Conservation (phyloP, 2,329 filamentous ascomycete species). For the Clarireedia paspali region DNA sequence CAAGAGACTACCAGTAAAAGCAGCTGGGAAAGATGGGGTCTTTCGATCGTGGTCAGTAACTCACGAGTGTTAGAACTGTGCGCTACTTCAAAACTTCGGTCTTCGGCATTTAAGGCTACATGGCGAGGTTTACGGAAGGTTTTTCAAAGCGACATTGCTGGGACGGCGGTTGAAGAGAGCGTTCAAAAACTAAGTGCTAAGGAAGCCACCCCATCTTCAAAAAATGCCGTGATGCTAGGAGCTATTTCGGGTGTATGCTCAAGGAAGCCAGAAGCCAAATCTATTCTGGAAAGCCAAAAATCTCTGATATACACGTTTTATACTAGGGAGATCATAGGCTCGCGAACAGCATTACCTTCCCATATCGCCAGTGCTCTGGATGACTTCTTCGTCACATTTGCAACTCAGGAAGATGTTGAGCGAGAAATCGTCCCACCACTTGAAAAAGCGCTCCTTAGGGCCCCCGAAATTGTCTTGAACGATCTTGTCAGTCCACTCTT, state of each 20-base stretch:
- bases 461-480: conserved; percentile 81
- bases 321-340: conserved; percentile 74
- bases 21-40: conserved; percentile 56
- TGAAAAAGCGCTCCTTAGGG: conserved; percentile 81
- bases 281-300: conserved; percentile 58
- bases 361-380: conserved; percentile 66
- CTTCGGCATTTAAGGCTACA: conserved; percentile 70
- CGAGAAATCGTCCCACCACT: conserved; percentile 71
- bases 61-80: conserved; percentile 74
- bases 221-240: conserved; percentile 72
- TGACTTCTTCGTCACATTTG: conserved; percentile 77
- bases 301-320: conserved; percentile 75
- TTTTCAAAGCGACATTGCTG: conserved; percentile 46
- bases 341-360: conserved; percentile 59
- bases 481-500: conserved; percentile 71
- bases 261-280: conserved; percentile 56
- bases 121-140: conserved; percentile 72
- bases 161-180: conserved; percentile 36
- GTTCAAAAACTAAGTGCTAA: conserved; percentile 65
- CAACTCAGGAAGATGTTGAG: conserved; percentile 64
- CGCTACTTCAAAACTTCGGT: conserved; percentile 56
- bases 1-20: conserved; percentile 57
- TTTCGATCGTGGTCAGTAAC: conserved; percentile 59
- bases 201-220: conserved; percentile 52
- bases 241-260: conserved; percentile 81